Percentiles rank a stretch among this genome's conserved stretches.
Conservation (phyloP, 2,329 filamentous ascomycete species). For the Aspergillus thermomutatus region DNA sequence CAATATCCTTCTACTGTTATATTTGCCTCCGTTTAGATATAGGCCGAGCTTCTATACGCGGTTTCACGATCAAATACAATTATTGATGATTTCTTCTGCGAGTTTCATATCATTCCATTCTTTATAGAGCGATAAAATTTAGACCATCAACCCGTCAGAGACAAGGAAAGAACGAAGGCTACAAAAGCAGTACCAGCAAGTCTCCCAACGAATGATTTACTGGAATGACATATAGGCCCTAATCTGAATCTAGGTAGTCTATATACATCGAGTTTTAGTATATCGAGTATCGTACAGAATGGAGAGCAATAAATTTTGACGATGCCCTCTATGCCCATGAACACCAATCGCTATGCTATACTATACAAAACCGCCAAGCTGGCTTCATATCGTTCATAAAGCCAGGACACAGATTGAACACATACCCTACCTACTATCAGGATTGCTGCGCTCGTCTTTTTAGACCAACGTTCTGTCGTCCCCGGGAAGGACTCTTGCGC, state of each 20-base stretch:
- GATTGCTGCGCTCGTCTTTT: slow-evolving; percentile 18
- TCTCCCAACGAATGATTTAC: neutral
- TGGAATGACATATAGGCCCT: neutral
- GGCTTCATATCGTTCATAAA: neutral
- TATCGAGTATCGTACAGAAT: neutral
- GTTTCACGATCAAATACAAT: neutral
- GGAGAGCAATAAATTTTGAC: neutral
- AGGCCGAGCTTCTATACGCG: neutral
- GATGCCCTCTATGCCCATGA: neutral
- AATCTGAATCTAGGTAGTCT: neutral
- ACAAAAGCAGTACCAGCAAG: neutral
- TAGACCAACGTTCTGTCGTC: slow-evolving; percentile 23
- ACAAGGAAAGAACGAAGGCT: neutral
- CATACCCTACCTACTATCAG: neutral
- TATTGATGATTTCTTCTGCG: neutral
- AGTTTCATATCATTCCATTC: neutral
- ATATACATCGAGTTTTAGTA: neutral
- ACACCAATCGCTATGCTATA: slow-evolving; percentile 17
- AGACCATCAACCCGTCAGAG: neutral
- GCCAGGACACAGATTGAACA: neutral
- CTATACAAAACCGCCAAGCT: slow-evolving; percentile 1
- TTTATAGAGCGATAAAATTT: neutral
- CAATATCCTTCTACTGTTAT: neutral
- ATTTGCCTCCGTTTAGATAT: neutral
- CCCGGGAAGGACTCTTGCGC: slow-evolving; percentile 21